Base-by-base conservation (phyloP, 768 basidiomycete genomes). In the Pleurotus citrinopileatus region DNA sequence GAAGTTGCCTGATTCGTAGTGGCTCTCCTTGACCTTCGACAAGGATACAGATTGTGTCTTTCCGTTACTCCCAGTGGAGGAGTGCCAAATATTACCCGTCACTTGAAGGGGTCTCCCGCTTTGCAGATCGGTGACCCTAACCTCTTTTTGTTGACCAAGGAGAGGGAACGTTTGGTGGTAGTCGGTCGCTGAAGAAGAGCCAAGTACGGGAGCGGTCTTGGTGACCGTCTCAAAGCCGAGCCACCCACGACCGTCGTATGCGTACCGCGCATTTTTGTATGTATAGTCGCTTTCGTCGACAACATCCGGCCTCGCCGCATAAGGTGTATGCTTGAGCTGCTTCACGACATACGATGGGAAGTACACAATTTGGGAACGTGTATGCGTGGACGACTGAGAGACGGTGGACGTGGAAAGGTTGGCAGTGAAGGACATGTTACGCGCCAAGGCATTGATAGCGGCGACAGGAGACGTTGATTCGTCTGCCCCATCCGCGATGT, bases 331-430 rank as follows among this genome's bases (percentile, higher is more conserved):
- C 17, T 28, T 40, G 37, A 57, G 42, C 19, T 54, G 28, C 45
- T 57, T 57, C 13, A 57, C 56, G 22, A 57, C 56, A 53, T 37
- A 57, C 4, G 56, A 54, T 6, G 56, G 56, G 37, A 57, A 57
- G 53, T 57, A 57, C 10, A 57, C 56, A 29, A 57, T 27, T 32
- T 57, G 43, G 17, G 42, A 57, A 2, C 56, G 56, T 13, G 42
- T 50, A 20, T 57, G 56, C 1, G 48, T 29, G n/a, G 40, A 46
- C 22, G 53, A 36, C 34, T 57, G 34, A 7, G 56, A 57, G n/a
- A 57, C 53, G 3, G 27, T 45, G 19, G 56, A 54, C 2, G 56
- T 20, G 8, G 56, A 54, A 15, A 57, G 53, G 42, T 57, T 40
- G 37, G 56, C 56, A 10, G 44, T 27, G 26, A 47, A 57, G 17